Evolutionary conservation across 176 grass and related monocot genomes (phyloP), one percentile per base, ranked within the genome.

Genomic region (Rhipidocladum racemiflorum): DNA sequence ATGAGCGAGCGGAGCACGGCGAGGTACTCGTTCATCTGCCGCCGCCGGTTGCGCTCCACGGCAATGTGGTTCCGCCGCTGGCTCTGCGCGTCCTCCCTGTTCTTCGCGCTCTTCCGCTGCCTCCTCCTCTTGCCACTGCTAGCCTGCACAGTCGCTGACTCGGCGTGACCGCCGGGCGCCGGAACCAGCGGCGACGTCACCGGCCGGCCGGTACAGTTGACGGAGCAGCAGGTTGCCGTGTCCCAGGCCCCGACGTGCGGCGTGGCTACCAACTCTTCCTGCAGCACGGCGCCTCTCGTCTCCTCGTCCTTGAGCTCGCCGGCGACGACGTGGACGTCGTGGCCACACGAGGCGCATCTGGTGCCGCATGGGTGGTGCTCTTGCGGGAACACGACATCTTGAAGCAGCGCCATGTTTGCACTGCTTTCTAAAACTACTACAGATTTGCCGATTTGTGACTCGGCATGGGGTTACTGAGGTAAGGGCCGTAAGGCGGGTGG

Each of bases 1-100:
- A 51, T 51, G 49, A 51, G 17, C 6, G 49, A 51, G 49, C 49
- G 49, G 49, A 51, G 17, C 16, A 20, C 49, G 49, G 49, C 49
- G 65, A 97, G 94, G 72, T 93, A 91, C 23, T 97, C 94, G 76
- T 97, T 97, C 94, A 97, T 93, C 69, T 93, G 94, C 6, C 94
- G 78, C 40, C 91, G 72, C 6, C 94, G 82, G 81, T 97, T 97
- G 74, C 94, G 89, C 87, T 97, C 94, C 29, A 97, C 94, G 77
- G 94, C 94, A 68, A 97, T 93, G 68, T 97, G 94, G 49, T 51
- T 51, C 49, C 17, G 49, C 49, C 49, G 49, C 49, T 51, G 49
- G 16, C 5, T 51, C 49, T 51, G 16, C 49, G 49, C 49, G 5
- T 51, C 49, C 49, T 51, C 17, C 49, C 49, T 51, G 49, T 51